Evolutionary conservation across 2,329 filamentous ascomycete genomes (phyloP).

Genomic region (Fusarium buharicum): DNA sequence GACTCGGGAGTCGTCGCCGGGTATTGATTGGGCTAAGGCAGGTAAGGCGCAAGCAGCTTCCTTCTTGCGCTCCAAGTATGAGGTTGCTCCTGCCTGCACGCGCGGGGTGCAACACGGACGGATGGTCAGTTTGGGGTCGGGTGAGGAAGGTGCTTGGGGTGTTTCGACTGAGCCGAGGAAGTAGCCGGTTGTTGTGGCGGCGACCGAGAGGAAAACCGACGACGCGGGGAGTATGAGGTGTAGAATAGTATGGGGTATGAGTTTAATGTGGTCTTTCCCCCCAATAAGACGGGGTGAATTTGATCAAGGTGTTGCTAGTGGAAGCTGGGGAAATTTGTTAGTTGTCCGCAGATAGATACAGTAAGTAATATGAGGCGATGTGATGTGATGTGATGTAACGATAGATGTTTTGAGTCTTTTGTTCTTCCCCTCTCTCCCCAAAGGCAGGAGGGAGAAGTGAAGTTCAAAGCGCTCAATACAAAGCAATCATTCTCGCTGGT

Average conservation of each 20-base stretch:
- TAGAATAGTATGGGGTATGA: slow-evolving; percentile 34
- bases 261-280: slow-evolving; percentile 30
- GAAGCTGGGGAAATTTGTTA: slow-evolving; percentile 41
- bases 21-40: slow-evolving; percentile 22
- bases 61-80: not conserved
- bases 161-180: slow-evolving; percentile 42
- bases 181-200: slow-evolving; percentile 42
- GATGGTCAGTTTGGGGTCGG: slow-evolving; percentile 33
- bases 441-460: slow-evolving; percentile 1
- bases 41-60: not conserved
- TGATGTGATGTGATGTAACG: not conserved
- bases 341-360: too few relatives aligned
- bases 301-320: slow-evolving; percentile 43
- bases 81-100: slow-evolving; percentile 18
- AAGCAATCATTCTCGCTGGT: slow-evolving; percentile 29
- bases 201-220: slow-evolving; percentile 44
- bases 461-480: not conserved
- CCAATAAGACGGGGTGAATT: slow-evolving; percentile 45
- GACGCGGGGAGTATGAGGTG: slow-evolving; percentile 28
- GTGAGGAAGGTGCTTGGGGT: slow-evolving; percentile 27
- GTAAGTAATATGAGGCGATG: slow-evolving; percentile 7
- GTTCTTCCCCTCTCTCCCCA: slow-evolving; percentile 4
- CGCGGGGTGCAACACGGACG: slow-evolving; percentile 32
- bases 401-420: slow-evolving; percentile 13
- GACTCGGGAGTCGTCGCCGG: slow-evolving; percentile 41